Percentiles rank a stretch among this genome's conserved stretches.
These are phyloP conservation scores for Oryza brachyantha DNA, from an alignment of 176 grass and related monocot genomes.

Conservation along the genomic window DNA sequence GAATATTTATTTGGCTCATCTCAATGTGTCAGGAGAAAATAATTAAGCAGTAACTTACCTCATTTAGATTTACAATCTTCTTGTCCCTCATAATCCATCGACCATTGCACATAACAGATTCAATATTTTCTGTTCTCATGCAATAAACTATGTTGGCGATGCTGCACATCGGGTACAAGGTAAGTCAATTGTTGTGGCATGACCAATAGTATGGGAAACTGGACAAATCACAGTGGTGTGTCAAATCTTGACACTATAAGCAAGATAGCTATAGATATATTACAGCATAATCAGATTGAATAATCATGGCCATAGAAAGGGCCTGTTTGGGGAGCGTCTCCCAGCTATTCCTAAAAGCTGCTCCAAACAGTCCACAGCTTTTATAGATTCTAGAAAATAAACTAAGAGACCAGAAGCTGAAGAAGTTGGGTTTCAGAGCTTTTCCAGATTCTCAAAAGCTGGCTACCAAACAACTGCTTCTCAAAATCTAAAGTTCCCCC, in stretches of 20 bases:
- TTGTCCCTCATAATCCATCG: conserved; percentile 51
- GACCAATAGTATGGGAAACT: not conserved
- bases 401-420: no score
- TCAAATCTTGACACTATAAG: not conserved
- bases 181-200: not conserved
- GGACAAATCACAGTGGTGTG: not conserved
- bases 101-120: conserved; percentile 62
- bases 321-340: no score
- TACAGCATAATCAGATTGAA: not conserved
- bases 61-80: conserved; percentile 44
- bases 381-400: no score
- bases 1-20: not conserved
- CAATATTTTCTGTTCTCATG: conserved; percentile 54
- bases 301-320: not conserved
- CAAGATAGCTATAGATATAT: not conserved
- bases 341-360: no score
- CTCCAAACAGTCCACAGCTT: no score
- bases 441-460: no score
- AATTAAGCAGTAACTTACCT: conserved; percentile 45
- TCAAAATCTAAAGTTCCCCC: no score
- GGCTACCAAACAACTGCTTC: no score
- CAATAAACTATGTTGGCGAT: conserved; percentile 55
- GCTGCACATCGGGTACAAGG: not conserved
- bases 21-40: not conserved
- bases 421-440: no score